phyloP scores from a whole-genome alignment of 2,329 filamentous ascomycete species.

The Hymenoscyphus fructigenus region DNA sequence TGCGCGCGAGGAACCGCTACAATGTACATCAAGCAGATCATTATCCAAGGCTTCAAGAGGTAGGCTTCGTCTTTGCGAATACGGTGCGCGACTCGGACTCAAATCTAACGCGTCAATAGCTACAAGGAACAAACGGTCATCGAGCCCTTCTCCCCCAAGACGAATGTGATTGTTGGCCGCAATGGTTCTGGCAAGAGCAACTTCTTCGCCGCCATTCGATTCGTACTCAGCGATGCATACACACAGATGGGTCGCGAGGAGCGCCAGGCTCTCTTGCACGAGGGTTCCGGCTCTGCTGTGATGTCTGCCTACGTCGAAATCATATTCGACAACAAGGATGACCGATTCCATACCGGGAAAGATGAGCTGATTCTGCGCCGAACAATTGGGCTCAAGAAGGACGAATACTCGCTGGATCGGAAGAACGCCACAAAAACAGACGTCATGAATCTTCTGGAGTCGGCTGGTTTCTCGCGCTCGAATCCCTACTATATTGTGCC shows the following conservation, averaged over 20 bases:
- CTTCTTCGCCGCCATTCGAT: conserved; percentile 98
- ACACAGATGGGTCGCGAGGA: conserved; percentile 94
- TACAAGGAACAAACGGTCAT: conserved; percentile 99
- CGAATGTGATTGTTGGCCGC: conserved; percentile 97
- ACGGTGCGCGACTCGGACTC: neutral
- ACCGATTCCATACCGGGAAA: conserved; percentile 90
- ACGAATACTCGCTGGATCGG: conserved; percentile 95
- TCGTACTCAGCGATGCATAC: conserved; percentile 97
- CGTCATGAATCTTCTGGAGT: conserved; percentile 92
- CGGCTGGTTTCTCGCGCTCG: conserved; percentile 91
- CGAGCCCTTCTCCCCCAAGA: conserved; percentile 94
- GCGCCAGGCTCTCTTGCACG: conserved; percentile 92
- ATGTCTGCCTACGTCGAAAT: conserved; percentile 99
- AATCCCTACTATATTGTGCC: conserved; percentile 99
- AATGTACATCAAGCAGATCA: conserved; percentile 99
- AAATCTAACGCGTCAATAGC: conserved; percentile 48
- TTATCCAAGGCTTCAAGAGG: conserved; percentile 99
- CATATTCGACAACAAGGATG: conserved; percentile 96
- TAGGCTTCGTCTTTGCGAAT: conserved; percentile 41
- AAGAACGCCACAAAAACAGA: conserved; percentile 95
- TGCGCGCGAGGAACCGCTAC: conserved; percentile 31
- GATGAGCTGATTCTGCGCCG: conserved; percentile 87
- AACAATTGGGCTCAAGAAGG: conserved; percentile 96
- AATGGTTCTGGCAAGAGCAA: conserved; percentile 99
- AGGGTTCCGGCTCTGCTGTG: conserved; percentile 94